Evolutionary conservation across 441 rosid genomes (phyloP), one percentile per base, ranked within the genome.

Genomic region (Populus hybrid): DNA sequence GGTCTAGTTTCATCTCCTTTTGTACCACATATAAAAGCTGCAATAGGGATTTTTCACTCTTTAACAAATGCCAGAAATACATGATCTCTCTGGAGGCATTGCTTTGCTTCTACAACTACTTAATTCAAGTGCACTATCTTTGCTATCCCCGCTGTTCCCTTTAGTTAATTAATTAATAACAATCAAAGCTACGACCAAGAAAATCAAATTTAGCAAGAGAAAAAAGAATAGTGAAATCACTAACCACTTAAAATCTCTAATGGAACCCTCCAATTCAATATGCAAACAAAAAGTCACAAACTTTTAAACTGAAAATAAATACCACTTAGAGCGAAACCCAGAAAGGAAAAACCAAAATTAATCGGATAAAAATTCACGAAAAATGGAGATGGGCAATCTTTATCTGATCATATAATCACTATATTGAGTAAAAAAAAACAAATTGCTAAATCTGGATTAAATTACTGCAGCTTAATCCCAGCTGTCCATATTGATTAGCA

Each of bases 401-500:
- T 57, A 18, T 57, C 2, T 7, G 28, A 21, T 61, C 66, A 21
- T 21, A 9, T 21, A 61, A 61, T 61, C 66, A 9, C 28, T 21
- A 21, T 61, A 61, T 61, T 4, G 46, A 40, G 46, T 40, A 23
- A 40, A 40, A 40, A 40, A 40, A 40, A 40, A 2, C 12, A 11
- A 34, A 40, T 12, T 61, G 81, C 61, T 46, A 63, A 30, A 12
- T 66, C 42, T 36, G 78, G 59, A 35, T 53, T 34, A 34, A 73
- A 73, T 61, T 38, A 66, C 8, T 14, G 0, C 28, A 57, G 74
- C 79, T 70, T 57, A 74, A 79, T 42, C 68, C 61, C 76, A 71
- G 75, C 67, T 40, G 61, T 70, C 73, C 53, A 75, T 14, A 75
- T 53, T 75, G 26, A 66, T 77, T 3, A 75, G 21, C 66, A 61